Percentiles rank a stretch among this genome's conserved stretches.
Conservation (phyloP, 129 eudicot species). For the Mikania micrantha region DNA sequence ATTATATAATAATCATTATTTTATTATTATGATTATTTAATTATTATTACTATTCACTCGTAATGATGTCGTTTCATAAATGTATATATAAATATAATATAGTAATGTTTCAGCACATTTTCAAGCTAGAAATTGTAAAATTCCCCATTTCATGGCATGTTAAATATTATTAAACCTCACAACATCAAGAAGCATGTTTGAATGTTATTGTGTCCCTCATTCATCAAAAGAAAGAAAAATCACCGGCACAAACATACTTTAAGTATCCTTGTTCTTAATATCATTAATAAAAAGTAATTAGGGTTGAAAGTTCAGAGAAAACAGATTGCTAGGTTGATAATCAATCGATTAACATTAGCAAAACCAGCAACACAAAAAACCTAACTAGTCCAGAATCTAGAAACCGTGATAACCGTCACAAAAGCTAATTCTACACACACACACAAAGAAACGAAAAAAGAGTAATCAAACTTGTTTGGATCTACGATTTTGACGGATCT, state of each 20-base stretch:
- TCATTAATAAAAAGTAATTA: background rate
- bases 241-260: background rate
- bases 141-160: background rate
- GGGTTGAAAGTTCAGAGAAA: background rate
- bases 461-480: background rate
- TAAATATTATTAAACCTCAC: background rate
- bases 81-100: no score
- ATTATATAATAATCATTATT: no score
- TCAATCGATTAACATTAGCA: background rate
- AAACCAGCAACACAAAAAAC: background rate
- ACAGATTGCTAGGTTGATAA: background rate
- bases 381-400: background rate
- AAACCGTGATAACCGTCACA: background rate
- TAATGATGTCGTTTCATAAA: no score
- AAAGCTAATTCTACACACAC: background rate
- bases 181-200: background rate
- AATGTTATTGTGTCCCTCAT: background rate
- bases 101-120: background rate
- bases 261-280: background rate
- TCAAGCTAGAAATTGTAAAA: background rate
- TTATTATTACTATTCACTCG: no score
- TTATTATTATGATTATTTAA: no score
- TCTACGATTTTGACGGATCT: conserved; percentile 13
- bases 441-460: no score
- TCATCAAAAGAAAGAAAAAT: background rate